Evolutionary conservation across 192 early-diverging fungal genomes (phyloP), one percentile per base, ranked within the genome.

Genomic region (Backusella westeae): DNA sequence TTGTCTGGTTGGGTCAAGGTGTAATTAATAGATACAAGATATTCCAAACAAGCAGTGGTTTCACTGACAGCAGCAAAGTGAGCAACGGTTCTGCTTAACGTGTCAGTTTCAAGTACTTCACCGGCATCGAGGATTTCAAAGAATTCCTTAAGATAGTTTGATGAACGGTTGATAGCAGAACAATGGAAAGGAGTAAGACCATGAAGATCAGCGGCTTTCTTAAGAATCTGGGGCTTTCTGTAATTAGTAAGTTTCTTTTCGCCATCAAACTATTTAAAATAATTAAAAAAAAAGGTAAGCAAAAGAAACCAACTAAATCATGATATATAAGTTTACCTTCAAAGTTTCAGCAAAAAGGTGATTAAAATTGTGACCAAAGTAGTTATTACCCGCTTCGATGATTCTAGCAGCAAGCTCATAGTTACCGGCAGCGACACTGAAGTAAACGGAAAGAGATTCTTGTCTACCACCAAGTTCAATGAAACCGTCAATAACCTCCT

Each of bases 21-120:
- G 56, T 79, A 74, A 1, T 77, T 75, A 46, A 79, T 21, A 3
- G 75, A 78, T 9, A 87, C 38, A 65, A 90, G 66, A 44, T 74
- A 84, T n/a, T 86, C 67, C n/a, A 90, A 72, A 23, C 80, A 80
- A 19, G 32, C 86, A 23, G 85, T 69, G 32, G 82, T 80, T 39
- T 81, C 72, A 65, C 82, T 83, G 8, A 72, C 85, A 21, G 86
- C 87, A 15, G 89, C 85, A 81, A 84, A 89, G 70, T 88, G 87
- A 3, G 84, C 75, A 10, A 83, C 77, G 12, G 81, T 84, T 32
- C 88, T 80, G 0, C 82, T 80, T n/a, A 77, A 66, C 3, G 77
- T 78, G 63, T 89, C 88, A 0, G 76, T 73, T n/a, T 84, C 81
- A 2, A 83, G 29, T 14, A 56, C 69, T 49, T 82, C 82, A 15